Evolutionary conservation across 495 filamentous ascomycete genomes (phyloP).

Genomic region (Podospora appendiculata): DNA sequence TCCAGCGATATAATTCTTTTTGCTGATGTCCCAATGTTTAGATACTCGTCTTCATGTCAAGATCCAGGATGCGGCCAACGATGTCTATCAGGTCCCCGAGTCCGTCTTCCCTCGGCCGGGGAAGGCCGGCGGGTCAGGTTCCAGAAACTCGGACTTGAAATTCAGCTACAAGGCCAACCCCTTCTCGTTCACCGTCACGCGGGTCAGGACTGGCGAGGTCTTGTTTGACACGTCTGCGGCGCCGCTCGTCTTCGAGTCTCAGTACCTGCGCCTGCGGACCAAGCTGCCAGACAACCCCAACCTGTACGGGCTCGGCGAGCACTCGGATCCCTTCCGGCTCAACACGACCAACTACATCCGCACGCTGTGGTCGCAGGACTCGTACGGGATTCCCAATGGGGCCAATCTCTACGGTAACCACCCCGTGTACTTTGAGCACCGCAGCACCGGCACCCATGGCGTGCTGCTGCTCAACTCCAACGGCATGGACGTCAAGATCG

Average conservation of each 20-base stretch:
- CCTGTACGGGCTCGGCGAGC: conserved; percentile 76
- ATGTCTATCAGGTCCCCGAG: conserved; percentile 73
- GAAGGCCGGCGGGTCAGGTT: conserved; percentile 7
- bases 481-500: conserved; percentile 83
- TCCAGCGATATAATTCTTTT: not conserved
- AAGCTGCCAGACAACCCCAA: conserved; percentile 59
- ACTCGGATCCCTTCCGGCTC: conserved; percentile 64
- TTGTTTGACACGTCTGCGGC: conserved; percentile 71
- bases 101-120: conserved; percentile 59
- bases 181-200: conserved; percentile 70
- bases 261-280: conserved; percentile 68
- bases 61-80: conserved; percentile 67
- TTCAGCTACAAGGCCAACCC: conserved; percentile 61
- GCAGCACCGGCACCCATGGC: conserved; percentile 63
- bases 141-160: conserved; percentile 42
- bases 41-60: conserved; percentile 74
- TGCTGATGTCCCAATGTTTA: conserved; percentile 15
- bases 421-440: conserved; percentile 78
- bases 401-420: conserved; percentile 81
- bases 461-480: conserved; percentile 79
- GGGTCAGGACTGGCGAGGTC: conserved; percentile 55
- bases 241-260: conserved; percentile 67
- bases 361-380: conserved; percentile 74
- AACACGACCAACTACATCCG: conserved; percentile 68
- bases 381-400: conserved; percentile 42